Percentiles rank a stretch among this genome's conserved stretches.
phyloP scores from a whole-genome alignment of 371 early-diverging fungal genomes.

The Mortierella sp. region DNA sequence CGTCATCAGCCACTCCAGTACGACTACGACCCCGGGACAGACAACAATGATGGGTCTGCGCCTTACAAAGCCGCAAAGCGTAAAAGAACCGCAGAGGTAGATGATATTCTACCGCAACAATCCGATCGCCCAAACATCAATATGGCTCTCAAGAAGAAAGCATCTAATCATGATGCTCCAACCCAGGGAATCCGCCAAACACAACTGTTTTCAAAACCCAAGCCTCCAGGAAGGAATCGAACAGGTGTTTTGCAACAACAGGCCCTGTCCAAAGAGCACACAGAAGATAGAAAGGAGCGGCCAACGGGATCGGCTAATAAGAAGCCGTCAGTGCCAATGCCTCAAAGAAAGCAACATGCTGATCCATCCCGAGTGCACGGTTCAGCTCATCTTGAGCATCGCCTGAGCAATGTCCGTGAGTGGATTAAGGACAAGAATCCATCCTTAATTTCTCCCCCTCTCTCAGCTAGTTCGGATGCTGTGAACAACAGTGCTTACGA shows the following conservation, averaged over 20 bases:
- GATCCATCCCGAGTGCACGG: neutral
- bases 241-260: neutral
- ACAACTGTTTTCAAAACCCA: conserved; percentile 16
- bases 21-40: too few relatives aligned
- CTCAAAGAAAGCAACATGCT: too few relatives aligned
- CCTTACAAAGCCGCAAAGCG: too few relatives aligned
- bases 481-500: neutral
- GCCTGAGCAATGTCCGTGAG: conserved; percentile 38
- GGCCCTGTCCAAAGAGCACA: neutral
- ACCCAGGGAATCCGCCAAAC: too few relatives aligned
- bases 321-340: neutral
- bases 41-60: too few relatives aligned
- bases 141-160: too few relatives aligned
- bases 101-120: too few relatives aligned
- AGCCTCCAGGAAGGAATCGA: conserved; percentile 37
- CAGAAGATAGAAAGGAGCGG: neutral
- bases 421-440: conserved; percentile 46
- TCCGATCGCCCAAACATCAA: too few relatives aligned
- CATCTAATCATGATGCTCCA: too few relatives aligned
- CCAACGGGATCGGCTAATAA: neutral
- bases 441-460: conserved; percentile 32
- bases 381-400: conserved; percentile 25
- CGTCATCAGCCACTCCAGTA: too few relatives aligned
- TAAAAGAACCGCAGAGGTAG: too few relatives aligned
- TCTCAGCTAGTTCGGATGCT: conserved; percentile 25